Evolutionary conservation across 2,329 filamentous ascomycete species (phyloP).

Genomic region (Ceratocystis cacaofunesta): DNA sequence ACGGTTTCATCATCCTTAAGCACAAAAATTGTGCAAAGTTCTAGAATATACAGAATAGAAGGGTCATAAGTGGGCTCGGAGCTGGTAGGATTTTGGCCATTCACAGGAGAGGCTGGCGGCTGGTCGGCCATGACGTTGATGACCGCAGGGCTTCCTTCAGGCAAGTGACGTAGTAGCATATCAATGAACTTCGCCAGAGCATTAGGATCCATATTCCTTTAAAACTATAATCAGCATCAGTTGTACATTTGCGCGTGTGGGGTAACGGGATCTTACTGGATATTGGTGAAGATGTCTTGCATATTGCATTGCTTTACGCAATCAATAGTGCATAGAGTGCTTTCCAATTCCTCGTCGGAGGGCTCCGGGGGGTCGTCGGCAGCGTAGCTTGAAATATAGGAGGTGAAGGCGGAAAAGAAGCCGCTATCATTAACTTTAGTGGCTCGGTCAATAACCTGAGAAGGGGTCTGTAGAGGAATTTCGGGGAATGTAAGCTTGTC

Average conservation of each 20-base stretch:
- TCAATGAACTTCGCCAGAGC: conserved; percentile 41
- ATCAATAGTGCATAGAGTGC: conserved; percentile 84
- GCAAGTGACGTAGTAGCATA: conserved; percentile 66
- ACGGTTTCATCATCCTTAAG: conserved; percentile 62
- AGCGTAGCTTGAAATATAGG: conserved; percentile 96
- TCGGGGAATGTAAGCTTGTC: conserved; percentile 37
- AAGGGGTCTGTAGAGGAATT: conserved; percentile 81
- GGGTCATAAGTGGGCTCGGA: conserved; percentile 62
- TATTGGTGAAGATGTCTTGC: conserved; percentile 65
- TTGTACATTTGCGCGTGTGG: neutral
- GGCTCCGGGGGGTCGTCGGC: conserved; percentile 95
- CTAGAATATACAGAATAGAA: conserved; percentile 74
- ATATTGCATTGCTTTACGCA: conserved; percentile 85
- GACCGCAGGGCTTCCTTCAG: conserved; percentile 63
- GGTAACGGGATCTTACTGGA: conserved; percentile 43
- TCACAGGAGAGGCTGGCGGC: conserved; percentile 44
- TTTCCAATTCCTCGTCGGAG: conserved; percentile 91
- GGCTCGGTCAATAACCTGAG: conserved; percentile 81
- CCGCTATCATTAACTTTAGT: conserved; percentile 65
- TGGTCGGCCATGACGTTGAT: conserved; percentile 84
- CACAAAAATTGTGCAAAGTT: conserved; percentile 71
- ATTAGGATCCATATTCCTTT: conserved; percentile 44
- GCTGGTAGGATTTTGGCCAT: conserved; percentile 39
- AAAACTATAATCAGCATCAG: conserved; percentile 1
- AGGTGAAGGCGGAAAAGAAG: conserved; percentile 85